Evolutionary conservation across 2,329 filamentous ascomycete species (phyloP).

Genomic region (Colletotrichum limetticola): DNA sequence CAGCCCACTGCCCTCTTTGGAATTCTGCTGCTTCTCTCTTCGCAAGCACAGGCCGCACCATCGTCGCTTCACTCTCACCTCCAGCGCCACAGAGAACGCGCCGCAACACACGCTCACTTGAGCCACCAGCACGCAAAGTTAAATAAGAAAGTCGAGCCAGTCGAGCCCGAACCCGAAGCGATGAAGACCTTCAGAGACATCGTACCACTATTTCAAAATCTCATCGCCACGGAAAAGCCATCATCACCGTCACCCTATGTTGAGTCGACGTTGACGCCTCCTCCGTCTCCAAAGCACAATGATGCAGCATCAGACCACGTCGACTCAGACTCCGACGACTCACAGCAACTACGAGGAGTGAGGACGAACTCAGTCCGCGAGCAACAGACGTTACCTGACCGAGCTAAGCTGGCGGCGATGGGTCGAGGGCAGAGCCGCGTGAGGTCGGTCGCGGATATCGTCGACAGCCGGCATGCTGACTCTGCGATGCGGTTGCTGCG

Average conservation of each 20-base stretch:
- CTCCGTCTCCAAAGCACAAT: not conserved
- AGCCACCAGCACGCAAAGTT: conserved; percentile 9
- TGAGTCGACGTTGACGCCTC: not conserved
- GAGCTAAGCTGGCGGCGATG: not conserved
- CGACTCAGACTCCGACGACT: not conserved
- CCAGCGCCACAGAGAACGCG: conserved; percentile 27
- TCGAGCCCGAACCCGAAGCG: not conserved
- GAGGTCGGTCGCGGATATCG: not conserved
- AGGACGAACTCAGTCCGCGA: not conserved
- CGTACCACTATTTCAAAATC: not conserved
- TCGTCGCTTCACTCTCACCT: conserved; percentile 28
- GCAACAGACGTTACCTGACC: not conserved
- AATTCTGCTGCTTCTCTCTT: conserved; percentile 21
- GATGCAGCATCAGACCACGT: not conserved
- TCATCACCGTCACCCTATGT: not conserved
- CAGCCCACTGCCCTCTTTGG: conserved; percentile 19
- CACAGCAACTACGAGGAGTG: not conserved
- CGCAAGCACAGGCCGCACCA: conserved; percentile 15
- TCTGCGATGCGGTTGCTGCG: conserved; percentile 18
- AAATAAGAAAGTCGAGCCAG: not conserved
- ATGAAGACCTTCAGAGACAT: not conserved
- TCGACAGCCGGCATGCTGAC: conserved; percentile 17
- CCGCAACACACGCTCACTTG: conserved; percentile 24
- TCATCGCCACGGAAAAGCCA: not conserved
- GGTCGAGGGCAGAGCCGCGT: not conserved